These are phyloP conservation scores for Tirmania nivea DNA, from an alignment of 495 filamentous ascomycete species.

Conservation along the genomic window DNA sequence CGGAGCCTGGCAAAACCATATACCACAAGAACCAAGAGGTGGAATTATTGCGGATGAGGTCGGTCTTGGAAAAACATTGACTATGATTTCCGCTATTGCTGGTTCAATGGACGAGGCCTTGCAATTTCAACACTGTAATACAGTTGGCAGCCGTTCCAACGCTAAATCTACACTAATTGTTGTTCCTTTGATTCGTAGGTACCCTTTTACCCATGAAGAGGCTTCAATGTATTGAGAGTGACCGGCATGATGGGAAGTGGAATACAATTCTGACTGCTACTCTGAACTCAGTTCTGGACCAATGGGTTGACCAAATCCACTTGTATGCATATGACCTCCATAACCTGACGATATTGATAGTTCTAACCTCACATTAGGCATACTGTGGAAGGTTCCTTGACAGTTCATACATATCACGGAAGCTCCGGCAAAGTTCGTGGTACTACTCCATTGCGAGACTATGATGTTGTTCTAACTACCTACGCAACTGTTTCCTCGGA, in stretches of 20 bases:
- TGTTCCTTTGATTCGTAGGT: slow-evolving; percentile 22
- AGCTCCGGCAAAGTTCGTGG: slow-evolving; percentile 6
- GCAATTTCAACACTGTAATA: too few species aligned
- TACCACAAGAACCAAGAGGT: neutral
- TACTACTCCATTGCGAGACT: slow-evolving; percentile 8
- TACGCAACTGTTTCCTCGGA: slow-evolving; percentile 23
- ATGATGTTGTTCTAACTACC: slow-evolving; percentile 24
- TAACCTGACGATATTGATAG: too few species aligned
- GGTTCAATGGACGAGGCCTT: slow-evolving; percentile 6
- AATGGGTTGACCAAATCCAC: too few species aligned
- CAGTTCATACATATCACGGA: slow-evolving; percentile 22
- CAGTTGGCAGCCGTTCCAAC: neutral
- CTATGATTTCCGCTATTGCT: slow-evolving; percentile 21
- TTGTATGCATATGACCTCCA: too few species aligned
- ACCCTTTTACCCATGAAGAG: neutral
- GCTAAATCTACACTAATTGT: slow-evolving; percentile 26
- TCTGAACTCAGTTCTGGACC: too few species aligned
- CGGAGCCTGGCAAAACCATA: too few species aligned
- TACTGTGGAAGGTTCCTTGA: slow-evolving; percentile 10
- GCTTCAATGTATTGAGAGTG: too few species aligned
- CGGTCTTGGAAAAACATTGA: slow-evolving; percentile 29
- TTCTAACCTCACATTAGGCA: slow-evolving; percentile 7
- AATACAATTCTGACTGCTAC: too few species aligned
- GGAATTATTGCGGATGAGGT: slow-evolving; percentile 22
- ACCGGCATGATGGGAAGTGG: neutral